Evolutionary conservation across 257 asterid genomes (phyloP), one percentile per base, ranked within the genome.

Genomic region (Henckelia pumila): DNA sequence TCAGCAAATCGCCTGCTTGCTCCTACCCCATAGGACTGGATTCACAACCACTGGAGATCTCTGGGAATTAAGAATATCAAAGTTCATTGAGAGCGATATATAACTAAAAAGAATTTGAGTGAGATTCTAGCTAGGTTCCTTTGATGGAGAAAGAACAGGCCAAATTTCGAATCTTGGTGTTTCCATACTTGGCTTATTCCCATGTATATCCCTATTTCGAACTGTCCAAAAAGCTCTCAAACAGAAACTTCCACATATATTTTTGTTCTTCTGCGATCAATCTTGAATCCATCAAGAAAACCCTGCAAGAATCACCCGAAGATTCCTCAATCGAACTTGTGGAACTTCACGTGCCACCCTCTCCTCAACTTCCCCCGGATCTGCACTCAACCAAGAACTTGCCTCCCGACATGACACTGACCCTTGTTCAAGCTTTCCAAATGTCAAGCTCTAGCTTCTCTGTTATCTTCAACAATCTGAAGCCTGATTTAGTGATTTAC

Each of bases 401-500:
- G 4, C 83, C 83, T 0, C 49, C 77, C 4, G 13, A 67, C 58
- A 73, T 76, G 10, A 9, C 65, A 21, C 63, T 73, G 17, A 29
- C 23, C 14, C 76, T 82, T n/a, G 0, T 68, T 1, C 62, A 74
- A 9, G 70, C 70, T 60, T 77, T 79, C 32, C 75, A 68, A 23
- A 52, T 23, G 23, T 71, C 84, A 6, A 61, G 58, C 4, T 77
- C 74, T 0, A 64, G 73, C 60, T 81, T 81, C 62, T 29, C 68
- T 4, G 72, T 58, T 11, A 75, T 79, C 62, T 8, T 79, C 44
- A 61, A 68, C 7, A 28, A 64, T 2, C 22, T 81, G 0, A 52
- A 60, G 0, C 89, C 85, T 1, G 75, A 79, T 56, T 66, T 85
- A 49, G 26, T 80, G 24, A 80, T 85, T 17, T 85, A 71, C 61